Percentiles rank a stretch among this genome's conserved stretches.
Conservation (phyloP, 768 basidiomycete species). For the Mycena filopes region DNA sequence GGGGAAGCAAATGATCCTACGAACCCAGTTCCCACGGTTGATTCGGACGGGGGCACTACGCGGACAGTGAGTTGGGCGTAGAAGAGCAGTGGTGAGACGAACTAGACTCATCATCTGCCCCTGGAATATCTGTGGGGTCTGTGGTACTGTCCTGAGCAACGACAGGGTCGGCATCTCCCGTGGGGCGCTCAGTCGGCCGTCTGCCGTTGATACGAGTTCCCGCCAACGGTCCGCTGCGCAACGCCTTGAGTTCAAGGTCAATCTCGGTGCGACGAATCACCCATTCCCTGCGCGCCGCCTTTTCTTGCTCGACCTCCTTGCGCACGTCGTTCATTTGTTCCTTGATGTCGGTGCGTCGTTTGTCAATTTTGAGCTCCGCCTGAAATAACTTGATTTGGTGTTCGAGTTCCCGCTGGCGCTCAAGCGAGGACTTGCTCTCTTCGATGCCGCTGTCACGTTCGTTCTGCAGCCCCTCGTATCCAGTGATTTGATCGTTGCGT, state of each 20-base stretch:
- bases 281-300: not conserved
- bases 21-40: too few relatives aligned
- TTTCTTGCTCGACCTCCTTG: not conserved
- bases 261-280: not conserved
- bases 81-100: too few relatives aligned
- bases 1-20: too few relatives aligned
- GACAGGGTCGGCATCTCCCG: not conserved
- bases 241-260: not conserved
- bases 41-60: too few relatives aligned
- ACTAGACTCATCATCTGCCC: too few relatives aligned
- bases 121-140: too few relatives aligned
- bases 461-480: not conserved
- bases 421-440: not conserved
- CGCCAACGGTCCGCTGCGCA: not conserved
- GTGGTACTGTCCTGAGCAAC: too few relatives aligned
- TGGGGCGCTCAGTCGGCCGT: not conserved
- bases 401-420: not conserved
- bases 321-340: not conserved
- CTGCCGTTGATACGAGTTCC: constrained; percentile 1
- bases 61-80: too few relatives aligned
- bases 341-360: not conserved
- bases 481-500: not conserved
- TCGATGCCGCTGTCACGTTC: not conserved
- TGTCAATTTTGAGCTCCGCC: too few relatives aligned
- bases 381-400: too few relatives aligned